Percentiles rank a stretch among this genome's conserved stretches.
These are phyloP conservation scores for Penicillium waksmanii DNA, from an alignment of 495 filamentous ascomycete species.

Conservation along the genomic window DNA sequence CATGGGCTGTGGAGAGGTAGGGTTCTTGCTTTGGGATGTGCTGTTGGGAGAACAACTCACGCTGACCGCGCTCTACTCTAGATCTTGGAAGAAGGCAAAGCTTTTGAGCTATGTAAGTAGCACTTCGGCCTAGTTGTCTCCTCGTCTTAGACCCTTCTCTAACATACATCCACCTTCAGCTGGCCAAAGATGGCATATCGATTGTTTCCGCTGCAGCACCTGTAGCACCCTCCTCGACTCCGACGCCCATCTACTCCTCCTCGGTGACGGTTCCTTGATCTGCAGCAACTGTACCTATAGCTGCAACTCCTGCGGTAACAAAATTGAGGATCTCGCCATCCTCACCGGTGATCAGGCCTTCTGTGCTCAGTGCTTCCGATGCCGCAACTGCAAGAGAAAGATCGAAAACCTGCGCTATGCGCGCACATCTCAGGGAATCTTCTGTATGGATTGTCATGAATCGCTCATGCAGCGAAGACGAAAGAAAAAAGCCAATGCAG, in stretches of 20 bases:
- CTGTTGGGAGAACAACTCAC: constrained; percentile 1
- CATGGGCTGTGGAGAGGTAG: constrained; percentile 96
- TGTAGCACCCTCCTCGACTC: constrained; percentile 96
- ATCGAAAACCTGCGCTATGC: constrained; percentile 99
- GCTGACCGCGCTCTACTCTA: constrained; percentile 36
- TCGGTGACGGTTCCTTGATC: constrained; percentile 96
- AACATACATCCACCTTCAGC: constrained; percentile 54
- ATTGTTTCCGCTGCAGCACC: constrained; percentile 98
- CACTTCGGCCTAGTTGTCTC: constrained; percentile 3
- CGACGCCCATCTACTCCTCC: constrained; percentile 94
- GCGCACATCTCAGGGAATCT: constrained; percentile 95
- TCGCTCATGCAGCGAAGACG: constrained; percentile 94
- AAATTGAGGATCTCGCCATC: constrained; percentile 98
- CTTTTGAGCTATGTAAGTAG: constrained; percentile 91
- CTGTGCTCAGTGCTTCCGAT: constrained; percentile 95
- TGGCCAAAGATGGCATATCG: constrained; percentile 98
- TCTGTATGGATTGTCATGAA: constrained; percentile 99
- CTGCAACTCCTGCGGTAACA: constrained; percentile 94
- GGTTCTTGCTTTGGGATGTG: constrained; percentile 12
- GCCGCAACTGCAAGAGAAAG: constrained; percentile 96
- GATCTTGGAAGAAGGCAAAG: constrained; percentile 98
- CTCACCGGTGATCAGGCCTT: constrained; percentile 99
- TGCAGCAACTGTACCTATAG: constrained; percentile 99
- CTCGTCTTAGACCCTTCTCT: constrained; percentile 14
- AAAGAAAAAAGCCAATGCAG: constrained; percentile 75